phyloP scores from a whole-genome alignment of 441 rosid genomes.

The Erodium trifolium region DNA sequence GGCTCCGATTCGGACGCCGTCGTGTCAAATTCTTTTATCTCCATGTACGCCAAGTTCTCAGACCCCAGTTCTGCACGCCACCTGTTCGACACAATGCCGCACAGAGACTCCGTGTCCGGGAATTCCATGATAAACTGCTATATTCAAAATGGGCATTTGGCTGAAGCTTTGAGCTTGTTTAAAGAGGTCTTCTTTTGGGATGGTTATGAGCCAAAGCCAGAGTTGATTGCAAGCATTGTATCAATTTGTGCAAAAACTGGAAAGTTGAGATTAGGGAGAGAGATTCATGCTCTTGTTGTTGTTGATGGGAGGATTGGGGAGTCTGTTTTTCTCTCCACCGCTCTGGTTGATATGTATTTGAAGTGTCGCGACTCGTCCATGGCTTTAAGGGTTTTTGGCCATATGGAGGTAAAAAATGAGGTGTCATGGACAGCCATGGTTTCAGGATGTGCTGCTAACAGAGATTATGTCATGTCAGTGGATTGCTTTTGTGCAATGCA shows the following conservation, averaged over 20 bases:
- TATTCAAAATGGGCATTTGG: conserved; percentile 27
- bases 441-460: conserved; percentile 39
- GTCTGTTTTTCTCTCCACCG: conserved; percentile 39
- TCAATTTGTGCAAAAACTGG: conserved; percentile 44
- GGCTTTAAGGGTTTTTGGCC: conserved; percentile 32
- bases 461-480: conserved; percentile 39
- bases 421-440: conserved; percentile 61
- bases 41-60: conserved; percentile 32
- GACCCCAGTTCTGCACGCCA: conserved; percentile 26
- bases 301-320: conserved; percentile 26
- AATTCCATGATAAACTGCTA: conserved; percentile 40
- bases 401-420: conserved; percentile 31
- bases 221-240: conserved; percentile 31
- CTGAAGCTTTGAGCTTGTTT: conserved; percentile 29
- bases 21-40: conserved; percentile 28
- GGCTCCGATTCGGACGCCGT: background rate
- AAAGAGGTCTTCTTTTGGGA: conserved; percentile 23
- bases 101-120: conserved; percentile 30
- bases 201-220: conserved; percentile 34
- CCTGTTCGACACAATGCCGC: conserved; percentile 23
- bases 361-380: conserved; percentile 40
- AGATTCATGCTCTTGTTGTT: conserved; percentile 30
- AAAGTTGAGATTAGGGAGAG: conserved; percentile 31
- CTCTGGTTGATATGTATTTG: conserved; percentile 48
- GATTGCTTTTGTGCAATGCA: conserved; percentile 42